Evolutionary conservation across 164 flowering plant species (phyloP), one percentile per base, ranked within the genome.

Genomic region (Chloranthus sessilifolius): DNA sequence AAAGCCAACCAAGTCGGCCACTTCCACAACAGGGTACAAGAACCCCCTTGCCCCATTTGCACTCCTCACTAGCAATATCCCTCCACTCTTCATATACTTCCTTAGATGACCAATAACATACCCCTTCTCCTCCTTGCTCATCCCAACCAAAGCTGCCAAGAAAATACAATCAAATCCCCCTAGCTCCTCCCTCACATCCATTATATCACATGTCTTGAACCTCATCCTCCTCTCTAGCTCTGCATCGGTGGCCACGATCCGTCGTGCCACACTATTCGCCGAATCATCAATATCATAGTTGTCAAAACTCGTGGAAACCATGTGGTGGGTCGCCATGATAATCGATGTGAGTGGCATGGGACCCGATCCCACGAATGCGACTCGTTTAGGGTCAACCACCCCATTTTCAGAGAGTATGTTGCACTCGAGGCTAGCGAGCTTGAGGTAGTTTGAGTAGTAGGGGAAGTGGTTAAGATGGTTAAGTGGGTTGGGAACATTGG

Each of bases 351-450:
- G 68, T 15, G 85, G 85, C 69, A 82, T 49, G 6, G 83, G 80
- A 44, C 89, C 89, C 1, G 89, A 82, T 15, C 85, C 89, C 9
- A 79, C 54, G 27, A 82, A 82, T n/a, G 83, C 89, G 1, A 82
- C 63, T 38, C 61, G 67, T 40, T 69, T 72, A 0, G 85, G 81
- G 4, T 55, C 52, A 29, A 35, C 38, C 2, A 61, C 36, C 0
- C 69, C 67, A 45, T 75, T 61, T 5, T 70, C 53, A 2, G 1
- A 14, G 1, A 75, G 64, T 28, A 80, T 69, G 9, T 3, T 53
- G 53, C 61, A 47, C 36, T 79, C 89, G 3, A 75, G 21, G 11
- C 19, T 22, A 24, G 70, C 76, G 7, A 82, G 62, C 25, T 77
- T 68, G 34, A 79, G 53, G 38, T 79, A 79, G 72, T 81, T 79